Base-by-base conservation (phyloP, 2,329 filamentous ascomycete genomes). In the Sporothrix euskadiensis region DNA sequence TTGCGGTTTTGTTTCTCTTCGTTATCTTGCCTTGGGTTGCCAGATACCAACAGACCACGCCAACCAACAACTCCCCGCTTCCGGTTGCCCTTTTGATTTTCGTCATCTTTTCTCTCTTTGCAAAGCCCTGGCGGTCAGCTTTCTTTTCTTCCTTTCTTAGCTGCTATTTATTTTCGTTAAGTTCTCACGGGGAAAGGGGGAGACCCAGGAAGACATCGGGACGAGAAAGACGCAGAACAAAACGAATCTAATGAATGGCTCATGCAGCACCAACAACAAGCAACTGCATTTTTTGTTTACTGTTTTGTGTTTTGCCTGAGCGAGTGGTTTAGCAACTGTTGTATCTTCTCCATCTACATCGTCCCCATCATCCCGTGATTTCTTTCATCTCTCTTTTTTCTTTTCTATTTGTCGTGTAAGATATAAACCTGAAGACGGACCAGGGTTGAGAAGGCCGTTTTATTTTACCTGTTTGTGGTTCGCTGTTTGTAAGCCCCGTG, bases 1-100 rank as follows among this genome's bases (percentile, higher is more conserved):
- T 0, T 75, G 73, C 0, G 76, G 81, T n/a, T 77, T 76, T n/a
- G 75, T 71, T 4, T 78, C 77, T 1, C 78, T 77, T 1, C 78
- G 16, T 39, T 19, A 39, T 78, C 0, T 80, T 78, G 35, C 77
- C 78, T n/a, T 80, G 78, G 39, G 26, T 22, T 39, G 44, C 66
- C 26, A 56, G 47, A 69, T 69, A 69, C 47, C 66, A 69, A 69
- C 66, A 69, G 66, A 69, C 19, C 47, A 22, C 16, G 39, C 41
- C 22, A 49, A 30, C 14, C 41, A 49, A 49, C 16, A 44, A 6
- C 35, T 35, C 39, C 14, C 30, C 26, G 35, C 22, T 70, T 32
- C 26, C 49, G 26, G 41, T 66, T 63, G 47, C 54, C 32, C 57
- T 39, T n/a, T 63, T 47, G 3, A 14, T 2, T 39, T 26, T 63